Percentiles rank a stretch among this genome's conserved stretches.
Conservation (phyloP, 352 stramenopile species). For the Halophytophthora polymorphica region DNA sequence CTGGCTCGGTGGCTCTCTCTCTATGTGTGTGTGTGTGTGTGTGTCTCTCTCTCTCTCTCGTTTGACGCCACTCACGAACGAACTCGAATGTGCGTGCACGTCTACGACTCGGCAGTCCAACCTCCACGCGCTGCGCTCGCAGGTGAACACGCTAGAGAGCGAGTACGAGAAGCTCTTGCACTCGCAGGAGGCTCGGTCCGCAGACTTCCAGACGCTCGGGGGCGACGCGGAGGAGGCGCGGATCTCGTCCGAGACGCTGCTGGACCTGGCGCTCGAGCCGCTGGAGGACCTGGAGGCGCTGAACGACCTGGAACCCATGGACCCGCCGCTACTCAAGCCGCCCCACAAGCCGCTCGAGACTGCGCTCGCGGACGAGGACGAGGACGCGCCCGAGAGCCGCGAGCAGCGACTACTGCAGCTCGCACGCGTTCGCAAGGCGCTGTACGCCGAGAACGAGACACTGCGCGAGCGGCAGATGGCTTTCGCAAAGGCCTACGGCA, state of each 20-base stretch:
- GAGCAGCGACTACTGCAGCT: conserved; percentile 30
- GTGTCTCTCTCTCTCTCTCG: neutral
- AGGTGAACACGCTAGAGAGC: conserved; percentile 40
- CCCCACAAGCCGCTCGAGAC: conserved; percentile 1
- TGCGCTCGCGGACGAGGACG: neutral
- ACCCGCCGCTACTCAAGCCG: conserved; percentile 14
- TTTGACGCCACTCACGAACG: neutral
- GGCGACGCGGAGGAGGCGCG: conserved; percentile 14
- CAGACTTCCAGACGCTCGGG: conserved; percentile 8
- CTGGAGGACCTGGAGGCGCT: conserved; percentile 22
- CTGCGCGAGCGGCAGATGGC: conserved; percentile 31
- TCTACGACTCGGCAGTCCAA: conserved; percentile 26
- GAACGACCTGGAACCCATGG: conserved; percentile 14
- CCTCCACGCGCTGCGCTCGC: conserved; percentile 38
- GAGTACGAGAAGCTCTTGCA: conserved; percentile 41
- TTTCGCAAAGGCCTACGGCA: conserved; percentile 43
- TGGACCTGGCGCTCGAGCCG: conserved; percentile 21
- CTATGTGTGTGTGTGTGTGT: neutral
- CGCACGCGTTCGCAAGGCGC: conserved; percentile 26
- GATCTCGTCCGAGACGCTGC: conserved; percentile 11
- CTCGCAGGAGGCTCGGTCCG: conserved; percentile 20
- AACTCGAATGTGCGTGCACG: neutral
- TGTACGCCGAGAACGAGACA: conserved; percentile 48
- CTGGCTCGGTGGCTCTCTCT: neutral
- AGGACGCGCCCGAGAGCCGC: conserved; percentile 10